A percentile compares a stretch with the other conserved stretches of the same genome.
Conservation (phyloP, 2,329 filamentous ascomycete genomes). For the Cercospora canescens region DNA sequence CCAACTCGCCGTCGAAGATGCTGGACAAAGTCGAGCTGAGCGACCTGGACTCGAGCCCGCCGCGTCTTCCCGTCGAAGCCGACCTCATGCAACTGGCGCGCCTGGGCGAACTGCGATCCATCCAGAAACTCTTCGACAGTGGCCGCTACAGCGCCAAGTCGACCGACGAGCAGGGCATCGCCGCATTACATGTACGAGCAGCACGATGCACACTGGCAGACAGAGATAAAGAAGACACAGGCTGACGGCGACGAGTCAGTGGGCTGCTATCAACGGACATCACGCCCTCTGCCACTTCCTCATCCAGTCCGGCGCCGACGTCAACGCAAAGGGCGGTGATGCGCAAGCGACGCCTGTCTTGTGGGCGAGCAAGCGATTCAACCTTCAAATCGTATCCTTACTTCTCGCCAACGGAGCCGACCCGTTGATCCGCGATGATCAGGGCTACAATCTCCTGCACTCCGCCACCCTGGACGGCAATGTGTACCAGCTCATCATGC, state of each 20-base stretch:
- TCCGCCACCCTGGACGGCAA: slow-evolving; percentile 97
- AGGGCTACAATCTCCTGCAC: slow-evolving; percentile 97
- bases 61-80: slow-evolving; percentile 58
- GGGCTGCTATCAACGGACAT: slow-evolving; percentile 99
- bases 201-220: slow-evolving; percentile 1
- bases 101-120: slow-evolving; percentile 78
- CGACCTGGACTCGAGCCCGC: slow-evolving; percentile 36
- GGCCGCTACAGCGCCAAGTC: slow-evolving; percentile 81
- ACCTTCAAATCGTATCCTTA: slow-evolving; percentile 94
- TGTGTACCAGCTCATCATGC: slow-evolving; percentile 80
- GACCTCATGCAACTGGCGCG: slow-evolving; percentile 97
- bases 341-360: slow-evolving; percentile 91
- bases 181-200: slow-evolving; percentile 77
- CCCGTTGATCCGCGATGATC: slow-evolving; percentile 85
- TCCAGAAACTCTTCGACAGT: slow-evolving; percentile 86
- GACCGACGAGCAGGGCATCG: slow-evolving; percentile 89
- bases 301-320: slow-evolving; percentile 79
- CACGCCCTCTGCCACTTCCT: slow-evolving; percentile 97
- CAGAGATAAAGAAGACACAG: slow-evolving; percentile 8
- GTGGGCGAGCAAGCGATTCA: slow-evolving; percentile 94
- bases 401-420: slow-evolving; percentile 90
- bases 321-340: slow-evolving; percentile 94
- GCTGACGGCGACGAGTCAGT: slow-evolving; percentile 59
- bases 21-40: slow-evolving; percentile 38
- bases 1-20: slow-evolving; percentile 31